Evolutionary conservation across 345 rosid species (phyloP).

Genomic region (Eucalyptus tenuipes): DNA sequence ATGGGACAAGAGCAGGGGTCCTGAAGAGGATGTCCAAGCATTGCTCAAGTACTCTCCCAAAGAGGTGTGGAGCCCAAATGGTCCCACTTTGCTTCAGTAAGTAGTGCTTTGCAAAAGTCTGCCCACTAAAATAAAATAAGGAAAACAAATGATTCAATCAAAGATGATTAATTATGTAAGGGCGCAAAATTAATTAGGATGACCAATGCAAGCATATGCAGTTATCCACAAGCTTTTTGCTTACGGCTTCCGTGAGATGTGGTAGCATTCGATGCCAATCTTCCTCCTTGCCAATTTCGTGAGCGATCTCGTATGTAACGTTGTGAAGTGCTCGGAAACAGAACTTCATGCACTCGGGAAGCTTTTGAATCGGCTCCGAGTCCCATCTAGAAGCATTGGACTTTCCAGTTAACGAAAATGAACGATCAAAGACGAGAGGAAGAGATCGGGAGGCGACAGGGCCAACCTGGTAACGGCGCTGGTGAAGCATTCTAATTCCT

Average conservation of each 20-base stretch:
- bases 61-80: slow-evolving; percentile 6
- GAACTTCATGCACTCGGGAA: slow-evolving; percentile 34
- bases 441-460: not conserved
- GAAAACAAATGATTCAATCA: not conserved
- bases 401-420: not conserved
- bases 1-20: slow-evolving; percentile 13
- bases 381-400: slow-evolving; percentile 21
- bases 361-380: not conserved
- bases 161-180: not conserved
- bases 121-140: slow-evolving; percentile 19
- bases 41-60: slow-evolving; percentile 28
- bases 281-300: slow-evolving; percentile 14
- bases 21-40: slow-evolving; percentile 35
- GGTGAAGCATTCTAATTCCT: slow-evolving; percentile 35
- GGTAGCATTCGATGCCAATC: slow-evolving; percentile 5
- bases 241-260: slow-evolving; percentile 27
- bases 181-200: not conserved
- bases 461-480: slow-evolving; percentile 21
- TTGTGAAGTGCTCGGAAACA: slow-evolving; percentile 22
- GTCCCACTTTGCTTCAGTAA: slow-evolving; percentile 40
- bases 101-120: slow-evolving; percentile 30
- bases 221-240: not conserved
- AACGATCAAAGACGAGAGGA: not conserved
- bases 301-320: slow-evolving; percentile 14
- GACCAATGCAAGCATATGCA: not conserved